phyloP scores from a whole-genome alignment of 768 basidiomycete genomes.

The Sutorius australiensis region DNA sequence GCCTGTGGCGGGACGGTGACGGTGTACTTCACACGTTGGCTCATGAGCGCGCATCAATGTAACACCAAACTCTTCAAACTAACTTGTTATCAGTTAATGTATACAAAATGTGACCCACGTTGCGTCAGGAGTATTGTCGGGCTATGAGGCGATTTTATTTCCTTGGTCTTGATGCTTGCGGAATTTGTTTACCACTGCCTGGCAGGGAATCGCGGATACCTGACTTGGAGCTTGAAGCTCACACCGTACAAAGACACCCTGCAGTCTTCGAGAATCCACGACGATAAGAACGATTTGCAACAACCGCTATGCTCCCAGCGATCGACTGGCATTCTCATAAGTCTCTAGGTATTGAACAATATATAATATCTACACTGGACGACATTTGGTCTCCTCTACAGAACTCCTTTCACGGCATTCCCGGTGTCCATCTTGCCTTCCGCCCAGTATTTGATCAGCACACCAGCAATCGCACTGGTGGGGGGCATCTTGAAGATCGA shows the following conservation, averaged over 20 bases:
- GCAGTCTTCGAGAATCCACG: neutral
- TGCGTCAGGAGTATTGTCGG: too few species aligned
- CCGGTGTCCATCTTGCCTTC: conserved; percentile 49
- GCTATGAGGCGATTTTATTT: neutral
- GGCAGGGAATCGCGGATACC: neutral
- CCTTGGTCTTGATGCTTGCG: neutral
- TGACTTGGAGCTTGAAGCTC: neutral
- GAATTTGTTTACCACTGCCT: neutral
- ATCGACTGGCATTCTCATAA: neutral
- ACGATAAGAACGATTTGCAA: neutral
- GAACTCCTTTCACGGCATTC: conserved; percentile 40
- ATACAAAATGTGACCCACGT: too few species aligned
- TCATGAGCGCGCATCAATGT: conserved; percentile 25
- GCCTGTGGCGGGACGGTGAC: conserved; percentile 77
- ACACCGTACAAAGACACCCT: neutral
- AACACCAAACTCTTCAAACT: neutral
- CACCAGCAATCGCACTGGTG: conserved; percentile 75
- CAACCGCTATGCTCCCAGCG: neutral
- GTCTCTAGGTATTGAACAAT: neutral
- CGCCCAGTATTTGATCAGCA: conserved; percentile 79
- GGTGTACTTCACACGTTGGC: conserved; percentile 33
- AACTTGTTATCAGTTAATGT: neutral
- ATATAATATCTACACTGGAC: neutral
- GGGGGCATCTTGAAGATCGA: conserved; percentile 75
- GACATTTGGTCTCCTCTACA: conserved; percentile 30